Evolutionary conservation across 176 grass and related monocot species (phyloP), one percentile per base, ranked within the genome.

Genomic region (Ampelocalamus luodianensis): DNA sequence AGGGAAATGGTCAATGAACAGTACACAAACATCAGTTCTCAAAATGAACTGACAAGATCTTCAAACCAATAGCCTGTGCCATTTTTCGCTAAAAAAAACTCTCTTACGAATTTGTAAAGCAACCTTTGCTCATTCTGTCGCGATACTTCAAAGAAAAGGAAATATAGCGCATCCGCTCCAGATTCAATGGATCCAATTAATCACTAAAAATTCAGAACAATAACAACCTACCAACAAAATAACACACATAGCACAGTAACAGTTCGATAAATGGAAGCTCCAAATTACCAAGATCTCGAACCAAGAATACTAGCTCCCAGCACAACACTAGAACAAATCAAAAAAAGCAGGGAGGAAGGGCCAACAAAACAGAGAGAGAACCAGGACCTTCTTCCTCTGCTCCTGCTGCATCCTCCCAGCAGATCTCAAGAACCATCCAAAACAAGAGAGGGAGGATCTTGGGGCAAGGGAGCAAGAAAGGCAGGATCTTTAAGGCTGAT

Each of bases 321-420:
- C 67, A 29, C 68, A 36, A 27, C 37, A 40, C 49, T 27, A 8
- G 8, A 26, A 23, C 22, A 55, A 32, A 65, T 45, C 40, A 26
- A 49, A 26, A 18, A 55, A 29, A 20, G 7, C 6, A 65, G 60
- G 78, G 5, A 58, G 43, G n/a, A 42, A 16, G 37, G 22, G 71
- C 26, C 36, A 77, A 36, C 53, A 44, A 20, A 43, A 67, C 56
- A 64, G 78, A 71, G n/a, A 74, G 32, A 64, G 62, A 42, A n/a
- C 56, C 8, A 26, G 1, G 32, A 90, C 90, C 88, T 86, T 82
- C 76, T 83, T 89, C 77, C 45, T 81, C 80, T 82, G 87, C 66
- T 83, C 89, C 51, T 89, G 77, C 81, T 85, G 89, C 87, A 74
- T 85, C 70, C 59, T 78, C 45, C 73, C 38, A 59, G 72, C 26